A percentile compares a stretch with the other conserved stretches of the same genome.
Evolutionary conservation across 306 rosid species (phyloP).

Genomic region (Senna siamea): DNA sequence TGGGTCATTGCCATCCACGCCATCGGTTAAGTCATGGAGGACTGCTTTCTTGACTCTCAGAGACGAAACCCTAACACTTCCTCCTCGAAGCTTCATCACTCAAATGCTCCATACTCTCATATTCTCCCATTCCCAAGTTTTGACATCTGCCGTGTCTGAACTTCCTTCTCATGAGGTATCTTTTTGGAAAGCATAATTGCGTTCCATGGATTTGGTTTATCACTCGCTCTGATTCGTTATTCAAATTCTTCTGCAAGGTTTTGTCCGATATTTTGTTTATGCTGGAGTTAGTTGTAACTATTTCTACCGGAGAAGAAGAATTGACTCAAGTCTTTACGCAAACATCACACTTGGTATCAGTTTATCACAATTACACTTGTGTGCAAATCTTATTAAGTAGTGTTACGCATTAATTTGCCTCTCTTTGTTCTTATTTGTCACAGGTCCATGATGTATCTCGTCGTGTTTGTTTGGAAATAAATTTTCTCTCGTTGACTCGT

Average conservation of each 20-base stretch:
- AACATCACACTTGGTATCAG: slow-evolving; percentile 61
- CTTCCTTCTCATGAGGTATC: slow-evolving; percentile 80
- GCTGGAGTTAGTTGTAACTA: slow-evolving; percentile 54
- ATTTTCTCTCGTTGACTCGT: slow-evolving; percentile 57
- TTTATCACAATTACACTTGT: neutral
- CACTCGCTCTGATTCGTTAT: neutral
- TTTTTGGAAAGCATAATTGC: neutral
- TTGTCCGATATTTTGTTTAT: slow-evolving; percentile 77
- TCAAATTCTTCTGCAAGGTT: slow-evolving; percentile 45
- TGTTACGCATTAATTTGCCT: neutral
- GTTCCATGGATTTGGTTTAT: neutral
- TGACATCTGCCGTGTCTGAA: slow-evolving; percentile 63
- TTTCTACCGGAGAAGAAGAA: slow-evolving; percentile 40
- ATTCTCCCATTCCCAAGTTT: slow-evolving; percentile 60
- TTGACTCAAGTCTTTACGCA: slow-evolving; percentile 46
- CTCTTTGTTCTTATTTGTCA: neutral
- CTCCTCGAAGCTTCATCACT: slow-evolving; percentile 47
- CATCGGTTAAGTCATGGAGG: slow-evolving; percentile 70
- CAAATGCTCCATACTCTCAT: slow-evolving; percentile 62
- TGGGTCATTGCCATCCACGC: slow-evolving; percentile 37
- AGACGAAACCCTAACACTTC: slow-evolving; percentile 72
- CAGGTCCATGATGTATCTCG: slow-evolving; percentile 72
- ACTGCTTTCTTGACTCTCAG: slow-evolving; percentile 76
- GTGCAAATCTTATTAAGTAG: neutral
- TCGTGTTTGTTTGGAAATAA: slow-evolving; percentile 58